Percentiles rank a stretch among this genome's conserved stretches.
These are phyloP conservation scores for Balansia obtecta DNA, from an alignment of 2,329 filamentous ascomycete genomes.

Conservation along the genomic window DNA sequence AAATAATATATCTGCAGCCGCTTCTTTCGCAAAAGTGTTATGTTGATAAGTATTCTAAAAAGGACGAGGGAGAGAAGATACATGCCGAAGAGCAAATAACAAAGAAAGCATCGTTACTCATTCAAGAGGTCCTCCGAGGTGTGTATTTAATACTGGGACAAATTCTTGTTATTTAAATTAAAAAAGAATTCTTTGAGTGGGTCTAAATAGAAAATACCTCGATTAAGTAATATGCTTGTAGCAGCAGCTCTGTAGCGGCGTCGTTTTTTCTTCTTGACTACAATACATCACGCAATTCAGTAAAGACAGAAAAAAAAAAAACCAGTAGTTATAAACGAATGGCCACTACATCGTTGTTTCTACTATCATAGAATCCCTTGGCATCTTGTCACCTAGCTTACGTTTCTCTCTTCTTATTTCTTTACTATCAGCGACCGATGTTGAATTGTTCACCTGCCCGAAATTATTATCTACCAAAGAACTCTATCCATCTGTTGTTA, in stretches of 20 bases:
- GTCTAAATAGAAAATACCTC: constrained; percentile 11
- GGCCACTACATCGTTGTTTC: too few relatives aligned
- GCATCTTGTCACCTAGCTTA: too few relatives aligned
- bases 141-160: not conserved
- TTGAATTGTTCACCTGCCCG: too few relatives aligned
- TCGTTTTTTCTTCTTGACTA: not conserved
- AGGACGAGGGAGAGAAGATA: too few relatives aligned
- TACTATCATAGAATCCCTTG: too few relatives aligned
- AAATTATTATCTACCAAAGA: too few relatives aligned
- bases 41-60: too few relatives aligned
- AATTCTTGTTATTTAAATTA: not conserved
- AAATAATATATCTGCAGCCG: constrained; percentile 19
- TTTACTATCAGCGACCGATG: not conserved
- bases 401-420: not conserved
- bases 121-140: not conserved
- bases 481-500: not conserved
- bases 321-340: too few relatives aligned
- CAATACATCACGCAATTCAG: too few relatives aligned
- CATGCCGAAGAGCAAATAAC: too few relatives aligned
- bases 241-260: not conserved
- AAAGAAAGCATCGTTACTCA: too few relatives aligned
- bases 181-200: not conserved
- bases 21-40: not conserved
- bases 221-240: constrained; percentile 12
- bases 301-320: too few relatives aligned